Conservation (phyloP, 169 alveolate species). For the Plasmodium gallinaceum region DNA sequence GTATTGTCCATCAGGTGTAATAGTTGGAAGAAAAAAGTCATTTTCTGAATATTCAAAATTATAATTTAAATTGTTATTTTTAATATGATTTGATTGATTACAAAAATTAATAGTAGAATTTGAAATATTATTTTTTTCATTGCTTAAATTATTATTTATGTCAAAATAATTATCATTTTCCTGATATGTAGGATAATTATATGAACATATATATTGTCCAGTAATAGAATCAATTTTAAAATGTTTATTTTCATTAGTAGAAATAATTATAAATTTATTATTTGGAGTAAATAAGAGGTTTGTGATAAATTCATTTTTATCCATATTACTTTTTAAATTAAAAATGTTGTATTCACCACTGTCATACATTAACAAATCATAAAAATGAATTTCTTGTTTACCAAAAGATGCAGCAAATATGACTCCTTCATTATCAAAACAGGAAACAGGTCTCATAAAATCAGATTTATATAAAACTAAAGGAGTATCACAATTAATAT, state of each 20-base stretch:
- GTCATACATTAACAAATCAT: constrained; percentile 62
- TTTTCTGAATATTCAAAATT: not conserved
- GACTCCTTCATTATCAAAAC: constrained; percentile 67
- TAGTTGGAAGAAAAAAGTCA: constrained; percentile 45
- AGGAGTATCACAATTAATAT: constrained; percentile 67
- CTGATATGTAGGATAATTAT: constrained; percentile 32
- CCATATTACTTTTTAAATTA: constrained; percentile 33
- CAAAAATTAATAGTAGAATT: too few species aligned
- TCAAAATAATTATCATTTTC: constrained; percentile 3
- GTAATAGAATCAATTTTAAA: constrained; percentile 64
- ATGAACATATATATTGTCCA: constrained; percentile 50
- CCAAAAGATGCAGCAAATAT: constrained; percentile 65
- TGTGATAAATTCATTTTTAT: constrained; percentile 30
- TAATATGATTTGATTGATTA: not conserved
- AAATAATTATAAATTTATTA: constrained; percentile 48
- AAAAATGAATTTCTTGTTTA: constrained; percentile 60
- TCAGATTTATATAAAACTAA: constrained; percentile 54
- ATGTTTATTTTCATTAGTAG: constrained; percentile 53
- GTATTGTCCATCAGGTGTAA: constrained; percentile 65
- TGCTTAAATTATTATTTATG: not conserved
- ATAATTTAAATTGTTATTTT: not conserved
- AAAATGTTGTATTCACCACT: constrained; percentile 52
- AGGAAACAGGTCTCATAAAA: constrained; percentile 60
- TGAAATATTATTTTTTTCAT: constrained; percentile 1
- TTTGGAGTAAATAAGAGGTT: constrained; percentile 71